A percentile compares a stretch with the other conserved stretches of the same genome.
These are phyloP conservation scores for Hypoxylon sp. DNA, from an alignment of 2,329 filamentous ascomycete species.

Conservation along the genomic window DNA sequence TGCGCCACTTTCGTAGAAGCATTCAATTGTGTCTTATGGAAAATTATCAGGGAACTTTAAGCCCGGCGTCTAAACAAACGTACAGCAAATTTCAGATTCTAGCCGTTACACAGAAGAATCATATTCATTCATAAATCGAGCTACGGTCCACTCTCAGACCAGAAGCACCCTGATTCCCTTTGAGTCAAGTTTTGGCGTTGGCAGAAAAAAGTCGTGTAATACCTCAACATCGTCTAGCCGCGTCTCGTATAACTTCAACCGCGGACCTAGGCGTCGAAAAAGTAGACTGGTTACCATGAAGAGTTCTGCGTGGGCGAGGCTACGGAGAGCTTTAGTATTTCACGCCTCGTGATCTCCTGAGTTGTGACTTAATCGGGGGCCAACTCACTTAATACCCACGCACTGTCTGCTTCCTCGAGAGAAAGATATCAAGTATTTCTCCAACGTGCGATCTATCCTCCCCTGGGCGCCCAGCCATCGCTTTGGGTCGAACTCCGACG, in stretches of 20 bases:
- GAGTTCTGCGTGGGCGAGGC: conserved; percentile 25
- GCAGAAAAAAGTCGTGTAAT: neutral
- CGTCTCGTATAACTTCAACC: conserved; percentile 16
- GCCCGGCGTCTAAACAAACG: no score
- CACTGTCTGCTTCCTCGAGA: conserved; percentile 22
- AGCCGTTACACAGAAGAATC: neutral
- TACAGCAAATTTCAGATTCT: neutral
- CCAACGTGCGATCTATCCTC: conserved; percentile 14
- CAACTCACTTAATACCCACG: conserved; percentile 18
- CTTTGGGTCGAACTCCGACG: conserved; percentile 1
- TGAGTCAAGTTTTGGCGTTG: conserved; percentile 1
- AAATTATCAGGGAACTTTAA: no score
- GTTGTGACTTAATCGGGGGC: neutral
- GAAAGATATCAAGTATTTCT: conserved; percentile 18
- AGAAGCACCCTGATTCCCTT: conserved; percentile 11
- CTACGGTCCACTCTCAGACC: neutral
- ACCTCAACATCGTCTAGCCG: conserved; percentile 24
- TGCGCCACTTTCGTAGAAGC: neutral
- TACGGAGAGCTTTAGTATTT: neutral
- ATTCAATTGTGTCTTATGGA: no score
- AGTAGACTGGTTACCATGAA: conserved; percentile 21
- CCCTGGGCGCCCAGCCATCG: conserved; percentile 14
- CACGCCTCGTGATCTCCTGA: no score
- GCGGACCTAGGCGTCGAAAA: conserved; percentile 16
- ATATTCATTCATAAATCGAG: neutral